phyloP scores from a whole-genome alignment of 345 rosid species.

The Aurinia saxatilis region DNA sequence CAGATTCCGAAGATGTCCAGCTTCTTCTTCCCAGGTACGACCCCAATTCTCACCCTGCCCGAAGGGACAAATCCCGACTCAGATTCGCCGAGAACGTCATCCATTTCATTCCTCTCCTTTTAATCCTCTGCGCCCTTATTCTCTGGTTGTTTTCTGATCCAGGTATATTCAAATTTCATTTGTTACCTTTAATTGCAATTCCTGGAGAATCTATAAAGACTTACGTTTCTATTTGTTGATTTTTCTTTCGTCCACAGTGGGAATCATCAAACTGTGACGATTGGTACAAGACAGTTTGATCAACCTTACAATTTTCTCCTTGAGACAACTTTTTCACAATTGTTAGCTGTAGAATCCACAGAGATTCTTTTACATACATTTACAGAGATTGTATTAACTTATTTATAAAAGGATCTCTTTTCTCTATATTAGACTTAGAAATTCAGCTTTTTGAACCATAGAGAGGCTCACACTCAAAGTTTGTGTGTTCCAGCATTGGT shows the following conservation, averaged over 20 bases:
- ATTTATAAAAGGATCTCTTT: background rate
- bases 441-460: conserved; percentile 11
- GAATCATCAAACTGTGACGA: conserved; percentile 2
- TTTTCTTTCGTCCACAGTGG: background rate
- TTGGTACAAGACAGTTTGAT: conserved; percentile 2
- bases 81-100: conserved; percentile 77
- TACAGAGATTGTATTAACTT: background rate
- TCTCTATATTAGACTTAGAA: background rate
- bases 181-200: too few relatives aligned
- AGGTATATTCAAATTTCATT: conserved; percentile 18
- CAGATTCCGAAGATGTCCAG: conserved; percentile 18
- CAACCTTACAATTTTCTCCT: background rate
- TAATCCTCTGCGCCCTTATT: conserved; percentile 51
- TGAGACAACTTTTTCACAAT: background rate
- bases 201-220: too few relatives aligned
- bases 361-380: background rate
- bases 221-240: background rate
- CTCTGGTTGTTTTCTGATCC: conserved; percentile 75
- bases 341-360: background rate
- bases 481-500: conserved; percentile 73
- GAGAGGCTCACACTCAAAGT: conserved; percentile 69
- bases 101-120: conserved; percentile 69
- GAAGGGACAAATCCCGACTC: conserved; percentile 49
- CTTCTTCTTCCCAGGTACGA: conserved; percentile 53
- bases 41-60: conserved; percentile 57